Percentiles rank a stretch among this genome's conserved stretches.
Conservation (phyloP, 2,329 filamentous ascomycete species). For the Sporothrix inflata region DNA sequence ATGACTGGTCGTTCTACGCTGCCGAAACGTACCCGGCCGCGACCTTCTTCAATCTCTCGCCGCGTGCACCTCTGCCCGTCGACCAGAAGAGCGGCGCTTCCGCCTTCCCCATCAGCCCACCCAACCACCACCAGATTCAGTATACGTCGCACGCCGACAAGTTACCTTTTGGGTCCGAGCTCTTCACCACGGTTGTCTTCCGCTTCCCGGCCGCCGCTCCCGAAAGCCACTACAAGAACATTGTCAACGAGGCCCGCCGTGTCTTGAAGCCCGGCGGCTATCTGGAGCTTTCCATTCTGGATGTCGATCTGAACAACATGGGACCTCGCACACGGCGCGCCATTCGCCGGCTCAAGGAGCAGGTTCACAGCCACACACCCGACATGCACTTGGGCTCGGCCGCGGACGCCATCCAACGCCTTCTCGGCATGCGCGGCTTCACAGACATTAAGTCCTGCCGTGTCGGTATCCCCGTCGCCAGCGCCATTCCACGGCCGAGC, state of each 20-base stretch:
- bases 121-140: conserved; percentile 76
- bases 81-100: conserved; percentile 48
- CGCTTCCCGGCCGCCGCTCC: conserved; percentile 74
- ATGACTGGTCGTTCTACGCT: conserved; percentile 86
- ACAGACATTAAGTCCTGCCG: conserved; percentile 73
- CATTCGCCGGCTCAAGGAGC: conserved; percentile 72
- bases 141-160: conserved; percentile 64
- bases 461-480: conserved; percentile 75
- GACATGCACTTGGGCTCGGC: conserved; percentile 64
- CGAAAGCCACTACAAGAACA: conserved; percentile 68
- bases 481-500: conserved; percentile 44
- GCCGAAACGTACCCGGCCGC: conserved; percentile 77
- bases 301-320: conserved; percentile 83
- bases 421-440: conserved; percentile 72
- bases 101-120: conserved; percentile 59
- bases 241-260: conserved; percentile 74
- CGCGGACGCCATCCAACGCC: conserved; percentile 64
- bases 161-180: conserved; percentile 76
- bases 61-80: conserved; percentile 55
- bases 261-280: conserved; percentile 78
- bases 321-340: conserved; percentile 70
- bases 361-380: conserved; percentile 63
- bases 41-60: conserved; percentile 76
- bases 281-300: conserved; percentile 77
- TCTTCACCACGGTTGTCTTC: conserved; percentile 75